Base-by-base conservation (phyloP, 2,329 filamentous ascomycete genomes). In the Plenodomus lindquistii region DNA sequence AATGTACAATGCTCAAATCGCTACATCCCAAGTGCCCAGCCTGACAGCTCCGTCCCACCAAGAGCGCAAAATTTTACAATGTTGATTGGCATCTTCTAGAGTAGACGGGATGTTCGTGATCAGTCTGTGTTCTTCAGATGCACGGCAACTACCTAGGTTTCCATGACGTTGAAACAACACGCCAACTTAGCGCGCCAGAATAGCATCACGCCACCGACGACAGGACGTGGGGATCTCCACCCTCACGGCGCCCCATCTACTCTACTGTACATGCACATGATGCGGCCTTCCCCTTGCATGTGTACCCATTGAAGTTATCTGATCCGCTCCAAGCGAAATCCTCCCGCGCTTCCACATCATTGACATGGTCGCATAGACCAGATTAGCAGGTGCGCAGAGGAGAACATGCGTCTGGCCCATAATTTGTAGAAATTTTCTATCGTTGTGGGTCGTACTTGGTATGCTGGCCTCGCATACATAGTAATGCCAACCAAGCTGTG, bases 281-380 rank as follows among this genome's bases (percentile, higher is more conserved):
- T n/a, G n/a, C n/a, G n/a, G 49, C 40, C 45, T 49, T 37, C 40
- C 52, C 49, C 43, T 58, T 42, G 46, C 50, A 44, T 49, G 38
- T 48, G 44, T 31, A 8, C 46, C 21, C 39, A 46, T 47, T 42
- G 50, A 42, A 43, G 44, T 59, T 60, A 63, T 63, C 59, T 54
- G 59, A 62, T 62, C 57, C 57, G 60, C 53, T 41, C 34, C 46
- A 57, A 63, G 59, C 55, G 59, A 62, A 46, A 22, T 43, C 38
- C 22, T 44, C 36, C 45, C 50, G 38, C 11, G 15, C 6, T n/a
- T n/a, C n/a, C 27, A 4, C 27, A 31, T 8, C 9, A 7, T 31
- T 31, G 11, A 24, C 22, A 24, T 24, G 22, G 22, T 11, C 22
- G 22, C 22, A 24, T 6, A 11, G 22, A 11, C 4, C 27, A 31